phyloP scores from a whole-genome alignment of 192 early-diverging fungal species.

The Allomyces arbusculus region DNA sequence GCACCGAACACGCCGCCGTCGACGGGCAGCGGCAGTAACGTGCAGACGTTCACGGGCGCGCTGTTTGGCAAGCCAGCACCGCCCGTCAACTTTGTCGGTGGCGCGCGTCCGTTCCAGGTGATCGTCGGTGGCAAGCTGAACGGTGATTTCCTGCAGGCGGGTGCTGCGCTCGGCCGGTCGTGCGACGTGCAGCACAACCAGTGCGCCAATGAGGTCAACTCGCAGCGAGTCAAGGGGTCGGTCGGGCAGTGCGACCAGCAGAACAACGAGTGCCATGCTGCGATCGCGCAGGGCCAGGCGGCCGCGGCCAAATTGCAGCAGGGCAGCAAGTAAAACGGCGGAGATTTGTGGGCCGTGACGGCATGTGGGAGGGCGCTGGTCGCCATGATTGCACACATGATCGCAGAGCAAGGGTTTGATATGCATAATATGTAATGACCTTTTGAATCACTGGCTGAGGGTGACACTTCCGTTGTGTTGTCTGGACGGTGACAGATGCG shows the following conservation, averaged over 20 bases:
- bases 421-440: too few relatives aligned
- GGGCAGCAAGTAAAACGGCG: too few relatives aligned
- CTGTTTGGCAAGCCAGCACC: background rate
- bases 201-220: background rate
- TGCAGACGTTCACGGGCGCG: background rate
- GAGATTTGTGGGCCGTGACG: too few relatives aligned
- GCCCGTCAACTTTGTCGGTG: background rate
- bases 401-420: too few relatives aligned
- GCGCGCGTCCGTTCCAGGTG: background rate
- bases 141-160: background rate
- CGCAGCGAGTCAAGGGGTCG: background rate
- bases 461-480: too few relatives aligned
- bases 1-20: background rate
- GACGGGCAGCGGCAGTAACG: background rate
- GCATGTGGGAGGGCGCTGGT: too few relatives aligned
- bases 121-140: background rate
- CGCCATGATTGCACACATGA: too few relatives aligned
- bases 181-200: background rate
- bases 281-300: background rate
- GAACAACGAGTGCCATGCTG: background rate
- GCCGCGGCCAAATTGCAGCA: too few relatives aligned
- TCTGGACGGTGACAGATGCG: too few relatives aligned
- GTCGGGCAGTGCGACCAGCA: background rate
- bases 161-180: background rate
- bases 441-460: too few relatives aligned